Evolutionary conservation across 768 basidiomycete species (phyloP).

Genomic region (Boletus sp.): DNA sequence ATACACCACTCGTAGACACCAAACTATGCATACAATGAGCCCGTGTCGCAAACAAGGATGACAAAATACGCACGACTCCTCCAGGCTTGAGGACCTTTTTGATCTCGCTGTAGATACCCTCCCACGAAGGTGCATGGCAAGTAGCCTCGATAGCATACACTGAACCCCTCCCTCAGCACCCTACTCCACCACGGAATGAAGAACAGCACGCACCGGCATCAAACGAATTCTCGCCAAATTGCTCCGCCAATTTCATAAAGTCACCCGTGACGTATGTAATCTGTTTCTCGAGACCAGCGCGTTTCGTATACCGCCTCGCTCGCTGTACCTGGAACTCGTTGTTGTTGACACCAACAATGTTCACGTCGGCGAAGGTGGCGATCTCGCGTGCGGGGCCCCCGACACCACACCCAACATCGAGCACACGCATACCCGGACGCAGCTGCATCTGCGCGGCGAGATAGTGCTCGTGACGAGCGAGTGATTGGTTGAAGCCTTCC

Average conservation of each 20-base stretch:
- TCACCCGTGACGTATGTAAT: constrained; percentile 88
- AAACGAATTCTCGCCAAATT: constrained; percentile 89
- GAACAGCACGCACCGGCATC: constrained; percentile 72
- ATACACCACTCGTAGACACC: constrained; percentile 99
- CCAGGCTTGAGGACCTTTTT: constrained; percentile 93
- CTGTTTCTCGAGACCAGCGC: constrained; percentile 70
- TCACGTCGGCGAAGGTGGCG: constrained; percentile 81
- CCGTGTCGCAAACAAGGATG: background rate
- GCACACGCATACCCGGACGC: constrained; percentile 88
- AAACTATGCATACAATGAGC: constrained; percentile 50
- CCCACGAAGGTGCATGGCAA: constrained; percentile 92
- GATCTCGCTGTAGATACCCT: constrained; percentile 94
- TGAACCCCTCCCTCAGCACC: constrained; percentile 26
- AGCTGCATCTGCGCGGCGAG: constrained; percentile 84
- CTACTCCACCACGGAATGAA: background rate
- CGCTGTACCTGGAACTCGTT: constrained; percentile 92
- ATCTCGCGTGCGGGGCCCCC: constrained; percentile 97
- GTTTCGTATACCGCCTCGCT: constrained; percentile 79
- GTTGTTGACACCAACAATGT: constrained; percentile 89
- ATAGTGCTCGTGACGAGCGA: constrained; percentile 95
- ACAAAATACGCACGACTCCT: constrained; percentile 67
- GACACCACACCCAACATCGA: constrained; percentile 98
- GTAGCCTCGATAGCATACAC: constrained; percentile 99
- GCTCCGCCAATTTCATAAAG: constrained; percentile 91
- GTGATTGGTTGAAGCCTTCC: constrained; percentile 65